phyloP scores from a whole-genome alignment of 108 stramenopile genomes.

The Skeletonema menzelii region DNA sequence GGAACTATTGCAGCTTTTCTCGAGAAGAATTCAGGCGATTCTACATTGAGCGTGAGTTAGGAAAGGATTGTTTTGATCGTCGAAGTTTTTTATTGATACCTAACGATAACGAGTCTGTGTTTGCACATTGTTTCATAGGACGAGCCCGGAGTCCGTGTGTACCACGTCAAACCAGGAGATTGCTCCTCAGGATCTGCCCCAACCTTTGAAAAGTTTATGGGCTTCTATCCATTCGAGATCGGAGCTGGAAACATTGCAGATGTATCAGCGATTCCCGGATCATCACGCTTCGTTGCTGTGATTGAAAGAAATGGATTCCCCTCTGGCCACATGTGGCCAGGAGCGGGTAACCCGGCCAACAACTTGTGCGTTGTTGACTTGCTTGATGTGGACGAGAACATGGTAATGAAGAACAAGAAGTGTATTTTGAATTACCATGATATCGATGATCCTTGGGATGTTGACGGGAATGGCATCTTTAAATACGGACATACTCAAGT shows the following conservation, averaged over 20 bases:
- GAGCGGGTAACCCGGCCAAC: conserved; percentile 33
- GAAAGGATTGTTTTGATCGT: neutral
- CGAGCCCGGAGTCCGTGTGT: conserved; percentile 43
- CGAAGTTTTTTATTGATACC: neutral
- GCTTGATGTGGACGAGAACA: conserved; percentile 23
- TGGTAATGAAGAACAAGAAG: conserved; percentile 46
- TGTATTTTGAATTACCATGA: conserved; percentile 30
- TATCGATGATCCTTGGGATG: conserved; percentile 47
- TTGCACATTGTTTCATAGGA: conserved; percentile 4
- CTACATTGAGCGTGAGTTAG: conserved; percentile 13
- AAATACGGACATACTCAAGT: conserved; percentile 47
- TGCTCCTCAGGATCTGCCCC: conserved; percentile 11
- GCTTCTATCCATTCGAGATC: conserved; percentile 40
- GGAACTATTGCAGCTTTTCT: conserved; percentile 38
- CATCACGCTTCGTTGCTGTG: conserved; percentile 19
- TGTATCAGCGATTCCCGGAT: conserved; percentile 44
- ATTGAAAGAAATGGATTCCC: conserved; percentile 52
- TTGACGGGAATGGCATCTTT: conserved; percentile 50
- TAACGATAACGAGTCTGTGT: neutral
- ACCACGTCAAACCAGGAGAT: conserved; percentile 23
- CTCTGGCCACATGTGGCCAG: conserved; percentile 35
- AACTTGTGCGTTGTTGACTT: conserved; percentile 47
- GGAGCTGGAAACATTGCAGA: conserved; percentile 47
- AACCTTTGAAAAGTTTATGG: conserved; percentile 27
- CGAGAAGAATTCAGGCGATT: conserved; percentile 37